Evolutionary conservation across 768 basidiomycete genomes (phyloP).

Genomic region (Lactifluus piperatus): DNA sequence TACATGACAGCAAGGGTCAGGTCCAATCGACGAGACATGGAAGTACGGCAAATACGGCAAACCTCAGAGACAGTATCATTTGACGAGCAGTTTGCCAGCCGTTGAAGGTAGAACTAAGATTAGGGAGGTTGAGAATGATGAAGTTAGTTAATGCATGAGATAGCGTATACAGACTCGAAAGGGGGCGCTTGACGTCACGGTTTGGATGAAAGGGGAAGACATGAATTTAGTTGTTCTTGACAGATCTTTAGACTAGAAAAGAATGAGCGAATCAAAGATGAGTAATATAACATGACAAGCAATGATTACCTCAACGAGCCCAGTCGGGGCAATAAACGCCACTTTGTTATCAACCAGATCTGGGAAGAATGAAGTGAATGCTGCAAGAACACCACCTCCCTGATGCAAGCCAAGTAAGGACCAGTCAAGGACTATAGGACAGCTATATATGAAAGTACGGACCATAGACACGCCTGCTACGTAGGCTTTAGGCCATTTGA

Average conservation of each 20-base stretch:
- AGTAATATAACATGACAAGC: neutral
- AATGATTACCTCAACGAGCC: slow-evolving; percentile 51
- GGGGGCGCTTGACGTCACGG: slow-evolving; percentile 50
- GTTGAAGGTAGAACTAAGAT: slow-evolving; percentile 28
- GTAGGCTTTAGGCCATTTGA: slow-evolving; percentile 59
- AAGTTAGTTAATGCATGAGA: neutral
- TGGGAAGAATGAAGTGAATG: slow-evolving; percentile 66
- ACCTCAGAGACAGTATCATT: slow-evolving; percentile 27
- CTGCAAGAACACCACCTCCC: slow-evolving; percentile 68
- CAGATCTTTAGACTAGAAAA: slow-evolving; percentile 46
- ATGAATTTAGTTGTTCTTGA: slow-evolving; percentile 71
- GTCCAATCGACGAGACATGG: neutral
- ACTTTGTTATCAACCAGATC: slow-evolving; percentile 58
- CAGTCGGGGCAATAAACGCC: slow-evolving; percentile 59
- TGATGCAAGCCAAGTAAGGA: slow-evolving; percentile 24
- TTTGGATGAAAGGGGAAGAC: slow-evolving; percentile 68
- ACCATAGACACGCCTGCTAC: slow-evolving; percentile 76
- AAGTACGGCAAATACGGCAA: slow-evolving; percentile 2
- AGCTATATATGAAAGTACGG: slow-evolving; percentile 7
- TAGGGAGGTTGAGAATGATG: neutral
- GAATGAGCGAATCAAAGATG: neutral
- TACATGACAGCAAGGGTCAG: slow-evolving; percentile 22
- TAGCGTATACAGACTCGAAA: slow-evolving; percentile 40
- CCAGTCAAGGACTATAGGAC: neutral
- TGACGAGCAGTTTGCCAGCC: slow-evolving; percentile 26